Evolutionary conservation across 306 rosid genomes (phyloP).

Genomic region (Senna siamea): DNA sequence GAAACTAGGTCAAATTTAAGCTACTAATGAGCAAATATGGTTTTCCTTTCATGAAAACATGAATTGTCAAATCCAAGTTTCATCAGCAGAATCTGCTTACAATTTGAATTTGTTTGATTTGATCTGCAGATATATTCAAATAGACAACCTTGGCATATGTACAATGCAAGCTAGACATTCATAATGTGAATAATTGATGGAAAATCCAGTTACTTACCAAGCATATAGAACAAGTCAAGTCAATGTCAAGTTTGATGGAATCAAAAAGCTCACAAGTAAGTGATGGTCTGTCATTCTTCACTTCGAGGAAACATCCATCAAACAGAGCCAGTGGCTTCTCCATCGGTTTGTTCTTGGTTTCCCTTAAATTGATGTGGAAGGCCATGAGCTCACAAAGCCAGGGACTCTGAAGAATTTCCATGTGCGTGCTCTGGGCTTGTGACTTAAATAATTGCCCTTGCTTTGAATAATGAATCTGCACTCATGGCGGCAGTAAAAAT

Average conservation of each 20-base stretch:
- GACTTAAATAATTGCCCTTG: conserved; percentile 94
- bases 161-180: conserved; percentile 34
- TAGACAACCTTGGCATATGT: background rate
- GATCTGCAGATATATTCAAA: background rate
- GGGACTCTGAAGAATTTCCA: conserved; percentile 93
- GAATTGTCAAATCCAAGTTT: background rate
- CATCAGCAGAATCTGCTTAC: background rate
- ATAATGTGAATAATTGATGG: conserved; percentile 1
- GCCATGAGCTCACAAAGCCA: conserved; percentile 98
- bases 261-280: conserved; percentile 84
- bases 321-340: conserved; percentile 56
- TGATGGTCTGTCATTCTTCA: conserved; percentile 78
- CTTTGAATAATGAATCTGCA: conserved; percentile 87
- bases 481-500: conserved; percentile 15
- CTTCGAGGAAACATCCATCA: conserved; percentile 68
- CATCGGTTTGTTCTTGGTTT: conserved; percentile 49
- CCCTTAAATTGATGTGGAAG: conserved; percentile 84
- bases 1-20: background rate
- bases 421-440: conserved; percentile 74
- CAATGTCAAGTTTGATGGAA: conserved; percentile 77
- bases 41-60: background rate
- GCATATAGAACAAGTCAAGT: conserved; percentile 92
- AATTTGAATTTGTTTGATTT: background rate
- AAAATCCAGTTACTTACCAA: conserved; percentile 62
- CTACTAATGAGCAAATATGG: background rate